Base-by-base conservation (phyloP, 176 grass and related monocot genomes). In the Carex cristatella region DNA sequence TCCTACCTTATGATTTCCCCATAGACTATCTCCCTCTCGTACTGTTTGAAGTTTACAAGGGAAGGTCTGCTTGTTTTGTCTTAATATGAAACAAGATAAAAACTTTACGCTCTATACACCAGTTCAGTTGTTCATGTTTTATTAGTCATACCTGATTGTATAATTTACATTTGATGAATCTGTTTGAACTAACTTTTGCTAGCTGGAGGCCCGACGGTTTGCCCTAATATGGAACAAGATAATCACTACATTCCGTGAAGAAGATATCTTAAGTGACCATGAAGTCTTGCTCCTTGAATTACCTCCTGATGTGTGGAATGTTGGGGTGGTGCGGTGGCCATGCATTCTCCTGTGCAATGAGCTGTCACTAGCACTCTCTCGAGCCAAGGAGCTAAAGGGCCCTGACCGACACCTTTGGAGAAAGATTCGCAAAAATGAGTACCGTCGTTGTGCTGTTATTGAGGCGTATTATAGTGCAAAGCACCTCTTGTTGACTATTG, bases 161-260 rank as follows among this genome's bases (percentile, higher is more conserved):
- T 71, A 44, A 38, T 71, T 27, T 78, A 57, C 53, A 79, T 79
- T 79, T 79, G 54, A n/a, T 55, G 74, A 57, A 58, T 79, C 28
- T 56, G 49, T 33, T 57, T 35, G 30, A 58, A 30, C 33, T 54
- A 49, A 66, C 49, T 69, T 83, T 69, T n/a, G 23, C 42, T 27
- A 83, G 86, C 89, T 94, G 71, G 91, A 91, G 68, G 89, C 91
- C 51, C 87, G 89, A 0, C 79, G 89, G 9, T 97, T 97, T 79
- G 92, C 94, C 4, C 75, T 97, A 63, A 90, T 97, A 81, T 97
- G 94, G 94, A 97, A 97, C 61, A 93, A 97, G 86, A 97, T 97
- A 76, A 90, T 97, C 69, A 86, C 49, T 37, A 93, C 92, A 27
- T 97, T 97, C 79, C 89, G 94, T 61, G 94, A 97, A 85, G 94